phyloP scores from a whole-genome alignment of 352 stramenopile genomes.

The Elongisporangium anandrum region DNA sequence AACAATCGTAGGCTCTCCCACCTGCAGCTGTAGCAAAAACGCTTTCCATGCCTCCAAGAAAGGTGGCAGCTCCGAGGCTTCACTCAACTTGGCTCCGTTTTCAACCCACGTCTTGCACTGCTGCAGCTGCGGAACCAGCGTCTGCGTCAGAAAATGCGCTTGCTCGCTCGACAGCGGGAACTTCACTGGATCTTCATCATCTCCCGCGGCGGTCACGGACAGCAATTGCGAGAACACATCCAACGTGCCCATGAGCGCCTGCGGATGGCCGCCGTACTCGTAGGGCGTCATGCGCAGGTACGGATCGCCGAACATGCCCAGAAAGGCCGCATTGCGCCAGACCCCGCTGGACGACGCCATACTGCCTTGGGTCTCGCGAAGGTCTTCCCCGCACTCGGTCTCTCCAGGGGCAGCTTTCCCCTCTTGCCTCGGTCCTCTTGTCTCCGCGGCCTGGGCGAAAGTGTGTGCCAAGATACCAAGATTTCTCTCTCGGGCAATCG shows the following conservation, averaged over 20 bases:
- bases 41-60: constrained; percentile 71
- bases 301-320: constrained; percentile 78
- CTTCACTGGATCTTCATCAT: constrained; percentile 23
- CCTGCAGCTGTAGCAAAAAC: constrained; percentile 36
- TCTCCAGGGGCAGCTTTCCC: not conserved
- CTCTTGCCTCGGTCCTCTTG: not conserved
- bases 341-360: constrained; percentile 21
- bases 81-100: constrained; percentile 50
- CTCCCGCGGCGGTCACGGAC: constrained; percentile 11
- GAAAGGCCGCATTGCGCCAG: constrained; percentile 61
- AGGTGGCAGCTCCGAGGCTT: constrained; percentile 55
- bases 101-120: constrained; percentile 50
- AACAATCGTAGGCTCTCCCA: constrained; percentile 47
- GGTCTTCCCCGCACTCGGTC: not conserved
- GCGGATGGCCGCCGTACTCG: constrained; percentile 64
- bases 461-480: not conserved
- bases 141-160: constrained; percentile 39
- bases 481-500: not conserved
- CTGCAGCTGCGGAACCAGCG: constrained; percentile 47
- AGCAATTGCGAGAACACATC: constrained; percentile 36
- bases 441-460: not conserved
- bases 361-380: not conserved
- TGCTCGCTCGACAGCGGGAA: constrained; percentile 53
- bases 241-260: constrained; percentile 54
- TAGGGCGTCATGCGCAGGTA: constrained; percentile 75